Evolutionary conservation across 2,329 filamentous ascomycete species (phyloP).

Genomic region (Calonectria pteridis): DNA sequence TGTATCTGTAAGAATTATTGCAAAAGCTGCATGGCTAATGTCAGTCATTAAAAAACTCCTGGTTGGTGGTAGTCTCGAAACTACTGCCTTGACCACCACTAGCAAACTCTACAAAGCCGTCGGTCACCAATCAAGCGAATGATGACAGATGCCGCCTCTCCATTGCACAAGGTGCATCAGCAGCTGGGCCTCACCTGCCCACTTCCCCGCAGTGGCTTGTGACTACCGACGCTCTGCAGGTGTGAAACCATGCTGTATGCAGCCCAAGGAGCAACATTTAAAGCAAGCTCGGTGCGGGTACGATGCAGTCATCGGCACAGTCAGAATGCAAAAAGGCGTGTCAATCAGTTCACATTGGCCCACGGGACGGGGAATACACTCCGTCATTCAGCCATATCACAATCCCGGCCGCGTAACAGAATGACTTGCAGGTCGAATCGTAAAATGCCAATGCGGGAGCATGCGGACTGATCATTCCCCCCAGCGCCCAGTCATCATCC

Average conservation of each 20-base stretch:
- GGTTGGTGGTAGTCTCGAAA: not conserved
- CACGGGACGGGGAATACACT: not conserved
- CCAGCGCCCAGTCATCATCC: not conserved
- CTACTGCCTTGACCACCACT: not conserved
- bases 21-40: too few relatives aligned
- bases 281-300: not conserved
- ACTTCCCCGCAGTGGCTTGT: conserved; percentile 9
- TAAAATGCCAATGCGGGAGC: not conserved
- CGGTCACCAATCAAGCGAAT: not conserved
- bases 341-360: not conserved
- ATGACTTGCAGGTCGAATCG: not conserved
- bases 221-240: not conserved
- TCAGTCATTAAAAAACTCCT: not conserved
- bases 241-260: not conserved
- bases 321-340: not conserved
- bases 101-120: not conserved
- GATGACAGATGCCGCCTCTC: not conserved
- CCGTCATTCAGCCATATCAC: not conserved
- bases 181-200: not conserved
- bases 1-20: not conserved
- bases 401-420: not conserved
- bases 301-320: not conserved
- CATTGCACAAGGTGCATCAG: not conserved
- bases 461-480: not conserved
- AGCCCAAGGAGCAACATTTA: not conserved